These are phyloP conservation scores for Fagus crenata DNA, from an alignment of 306 rosid genomes.

Conservation along the genomic window DNA sequence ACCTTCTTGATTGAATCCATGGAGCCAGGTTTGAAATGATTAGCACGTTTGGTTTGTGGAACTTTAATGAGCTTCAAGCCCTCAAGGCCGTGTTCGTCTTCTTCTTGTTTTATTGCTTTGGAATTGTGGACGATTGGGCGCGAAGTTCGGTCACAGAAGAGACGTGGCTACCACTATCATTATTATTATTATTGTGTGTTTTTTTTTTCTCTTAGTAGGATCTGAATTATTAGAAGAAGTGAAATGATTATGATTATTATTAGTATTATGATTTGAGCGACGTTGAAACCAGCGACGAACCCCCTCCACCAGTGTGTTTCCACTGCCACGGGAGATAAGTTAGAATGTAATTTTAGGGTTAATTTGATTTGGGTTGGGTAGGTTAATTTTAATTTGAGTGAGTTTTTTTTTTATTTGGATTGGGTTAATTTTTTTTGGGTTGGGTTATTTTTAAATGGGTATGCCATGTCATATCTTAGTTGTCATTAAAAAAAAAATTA, in stretches of 20 bases:
- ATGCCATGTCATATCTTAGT: no score
- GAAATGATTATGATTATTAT: slow-evolving; percentile 6
- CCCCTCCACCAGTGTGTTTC: slow-evolving; percentile 57
- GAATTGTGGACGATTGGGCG: slow-evolving; percentile 37
- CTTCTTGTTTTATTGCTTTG: not conserved
- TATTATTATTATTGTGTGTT: not conserved
- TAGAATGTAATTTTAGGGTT: no score
- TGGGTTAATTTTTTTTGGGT: no score
- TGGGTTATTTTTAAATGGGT: no score
- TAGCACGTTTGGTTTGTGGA: slow-evolving; percentile 34
- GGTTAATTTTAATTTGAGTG: no score
- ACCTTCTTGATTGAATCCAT: slow-evolving; percentile 61
- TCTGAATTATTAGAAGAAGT: not conserved
- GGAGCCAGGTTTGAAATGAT: slow-evolving; percentile 12
- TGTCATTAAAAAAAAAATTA: no score
- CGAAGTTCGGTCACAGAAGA: slow-evolving; percentile 29
- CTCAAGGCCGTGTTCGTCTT: slow-evolving; percentile 26
- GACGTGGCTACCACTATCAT: slow-evolving; percentile 20
- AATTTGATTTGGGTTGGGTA: no score
- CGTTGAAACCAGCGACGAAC: slow-evolving; percentile 70
- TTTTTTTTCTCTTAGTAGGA: not conserved
- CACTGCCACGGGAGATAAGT: no score
- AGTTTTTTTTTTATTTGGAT: no score
- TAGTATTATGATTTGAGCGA: slow-evolving; percentile 25
- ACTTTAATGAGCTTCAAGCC: slow-evolving; percentile 47